Conservation (phyloP, 73 alveolate species). For the Tetrahymena malaccensis region DNA sequence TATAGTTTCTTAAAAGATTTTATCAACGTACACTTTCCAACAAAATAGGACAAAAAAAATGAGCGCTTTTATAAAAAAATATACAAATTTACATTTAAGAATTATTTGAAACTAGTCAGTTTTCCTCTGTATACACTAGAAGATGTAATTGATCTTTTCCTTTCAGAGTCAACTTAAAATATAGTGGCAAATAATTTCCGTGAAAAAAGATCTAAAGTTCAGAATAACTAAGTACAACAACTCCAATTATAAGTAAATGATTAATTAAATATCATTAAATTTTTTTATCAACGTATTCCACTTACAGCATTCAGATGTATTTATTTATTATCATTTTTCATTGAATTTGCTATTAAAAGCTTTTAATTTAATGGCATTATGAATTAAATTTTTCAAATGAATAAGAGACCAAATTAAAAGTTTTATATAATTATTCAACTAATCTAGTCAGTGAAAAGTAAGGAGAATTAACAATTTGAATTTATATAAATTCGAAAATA, state of each 20-base stretch:
- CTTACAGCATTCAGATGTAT: too few relatives aligned
- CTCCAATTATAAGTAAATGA: not conserved
- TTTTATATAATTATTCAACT: too few relatives aligned
- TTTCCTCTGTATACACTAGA: not conserved
- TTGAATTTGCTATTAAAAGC: too few relatives aligned
- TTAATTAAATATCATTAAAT: too few relatives aligned
- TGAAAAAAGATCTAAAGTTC: not conserved
- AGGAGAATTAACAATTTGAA: not conserved
- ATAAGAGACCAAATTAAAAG: too few relatives aligned
- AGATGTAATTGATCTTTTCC: not conserved
- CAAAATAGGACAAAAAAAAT: not conserved
- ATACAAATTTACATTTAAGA: not conserved
- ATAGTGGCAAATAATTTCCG: not conserved
- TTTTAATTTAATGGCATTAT: too few relatives aligned
- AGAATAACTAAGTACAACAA: not conserved
- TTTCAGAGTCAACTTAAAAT: not conserved
- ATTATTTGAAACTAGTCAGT: not conserved
- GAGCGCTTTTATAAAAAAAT: not conserved
- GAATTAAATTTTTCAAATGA: too few relatives aligned
- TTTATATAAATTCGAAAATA: too few relatives aligned
- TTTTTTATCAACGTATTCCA: too few relatives aligned
- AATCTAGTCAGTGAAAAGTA: too few relatives aligned
- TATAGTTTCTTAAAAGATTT: not conserved
- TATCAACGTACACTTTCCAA: not conserved
- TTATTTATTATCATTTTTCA: too few relatives aligned